These are phyloP conservation scores for Nemophila menziesii DNA, from an alignment of 257 asterid species.

Conservation along the genomic window DNA sequence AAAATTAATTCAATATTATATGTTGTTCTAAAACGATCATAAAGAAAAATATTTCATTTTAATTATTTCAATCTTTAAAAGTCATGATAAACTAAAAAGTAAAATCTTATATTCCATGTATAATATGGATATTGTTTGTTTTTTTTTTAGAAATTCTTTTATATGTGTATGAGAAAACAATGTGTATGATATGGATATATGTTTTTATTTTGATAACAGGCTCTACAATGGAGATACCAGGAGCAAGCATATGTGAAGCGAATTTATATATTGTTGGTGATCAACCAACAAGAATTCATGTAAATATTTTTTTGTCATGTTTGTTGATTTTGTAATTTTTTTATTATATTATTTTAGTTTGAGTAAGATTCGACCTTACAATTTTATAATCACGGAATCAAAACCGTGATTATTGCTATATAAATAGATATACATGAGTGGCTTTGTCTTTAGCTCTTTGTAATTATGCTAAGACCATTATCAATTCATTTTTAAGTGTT, in stretches of 20 bases:
- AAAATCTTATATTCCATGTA: too few relatives aligned
- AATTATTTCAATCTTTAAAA: too few relatives aligned
- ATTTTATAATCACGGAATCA: too few relatives aligned
- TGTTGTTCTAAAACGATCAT: too few relatives aligned
- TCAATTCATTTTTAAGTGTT: constrained; percentile 1
- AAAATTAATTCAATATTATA: too few relatives aligned
- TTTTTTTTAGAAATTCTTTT: too few relatives aligned
- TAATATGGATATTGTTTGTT: too few relatives aligned
- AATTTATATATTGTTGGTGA: constrained; percentile 3
- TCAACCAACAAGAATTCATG: constrained; percentile 11
- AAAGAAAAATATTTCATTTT: too few relatives aligned
- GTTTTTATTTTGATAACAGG: constrained; percentile 28
- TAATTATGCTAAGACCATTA: constrained; percentile 1
- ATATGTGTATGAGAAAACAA: too few relatives aligned
- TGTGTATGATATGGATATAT: neutral
- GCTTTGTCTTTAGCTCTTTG: constrained; percentile 1
- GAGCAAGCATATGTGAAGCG: constrained; percentile 59
- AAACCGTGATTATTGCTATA: constrained; percentile 8
- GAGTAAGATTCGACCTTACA: too few relatives aligned
- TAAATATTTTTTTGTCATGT: constrained; percentile 16
- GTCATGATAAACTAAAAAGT: too few relatives aligned
- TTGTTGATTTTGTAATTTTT: neutral
- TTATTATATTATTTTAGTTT: too few relatives aligned
- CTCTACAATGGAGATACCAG: constrained; percentile 79
- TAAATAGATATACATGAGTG: neutral